phyloP scores from a whole-genome alignment of 176 grass and related monocot species.

The Zoysia japonica region DNA sequence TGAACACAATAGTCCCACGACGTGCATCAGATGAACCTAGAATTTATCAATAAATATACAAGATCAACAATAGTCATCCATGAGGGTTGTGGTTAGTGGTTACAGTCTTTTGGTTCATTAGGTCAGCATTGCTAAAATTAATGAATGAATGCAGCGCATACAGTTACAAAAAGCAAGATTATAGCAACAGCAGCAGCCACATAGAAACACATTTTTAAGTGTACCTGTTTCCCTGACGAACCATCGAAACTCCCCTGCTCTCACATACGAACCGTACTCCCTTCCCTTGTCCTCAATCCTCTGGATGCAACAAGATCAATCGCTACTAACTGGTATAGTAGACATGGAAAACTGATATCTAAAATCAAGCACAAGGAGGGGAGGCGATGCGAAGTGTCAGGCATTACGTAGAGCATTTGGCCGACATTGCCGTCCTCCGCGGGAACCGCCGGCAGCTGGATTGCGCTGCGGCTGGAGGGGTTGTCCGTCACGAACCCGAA shows the following conservation, averaged over 20 bases:
- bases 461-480: conserved; percentile 74
- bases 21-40: conserved; percentile 59
- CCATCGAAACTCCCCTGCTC: conserved; percentile 80
- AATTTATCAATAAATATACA: conserved; percentile 23
- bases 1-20: conserved; percentile 76
- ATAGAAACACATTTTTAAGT: background rate
- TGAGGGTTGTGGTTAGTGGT: background rate
- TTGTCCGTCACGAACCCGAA: conserved; percentile 96
- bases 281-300: conserved; percentile 88
- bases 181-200: background rate
- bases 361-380: background rate
- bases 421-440: conserved; percentile 95
- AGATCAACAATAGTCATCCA: conserved; percentile 1
- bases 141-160: background rate
- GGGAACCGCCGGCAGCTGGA: conserved; percentile 77
- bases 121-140: background rate
- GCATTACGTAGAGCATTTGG: conserved; percentile 92
- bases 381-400: background rate
- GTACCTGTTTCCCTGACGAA: conserved; percentile 95
- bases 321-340: background rate
- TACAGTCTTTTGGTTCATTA: background rate
- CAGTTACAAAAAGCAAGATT: background rate
- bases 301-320: conserved; percentile 44
- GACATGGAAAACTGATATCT: background rate
- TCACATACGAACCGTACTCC: conserved; percentile 73